A percentile compares a stretch with the other conserved stretches of the same genome.
Conservation (phyloP, 805 yeast species). For the Metschnikowia noctiluminum region DNA sequence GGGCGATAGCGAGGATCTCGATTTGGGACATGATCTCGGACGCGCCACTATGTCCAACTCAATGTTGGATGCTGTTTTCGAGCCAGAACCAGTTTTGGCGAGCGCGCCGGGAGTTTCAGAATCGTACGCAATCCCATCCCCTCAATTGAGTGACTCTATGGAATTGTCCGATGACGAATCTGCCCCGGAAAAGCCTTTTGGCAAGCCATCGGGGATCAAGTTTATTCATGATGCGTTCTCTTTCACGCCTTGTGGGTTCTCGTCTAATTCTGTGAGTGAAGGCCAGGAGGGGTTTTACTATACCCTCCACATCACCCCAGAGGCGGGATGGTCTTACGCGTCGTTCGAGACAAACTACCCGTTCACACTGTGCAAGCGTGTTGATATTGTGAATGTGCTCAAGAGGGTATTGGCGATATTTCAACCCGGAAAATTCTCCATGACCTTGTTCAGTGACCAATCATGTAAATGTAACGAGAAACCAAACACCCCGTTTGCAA, state of each 20-base stretch:
- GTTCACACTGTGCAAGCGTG: constrained; percentile 31
- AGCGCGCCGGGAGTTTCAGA: not conserved
- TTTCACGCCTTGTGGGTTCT: constrained; percentile 91
- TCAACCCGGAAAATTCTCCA: constrained; percentile 71
- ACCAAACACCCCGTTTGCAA: constrained; percentile 4
- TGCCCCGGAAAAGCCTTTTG: not conserved
- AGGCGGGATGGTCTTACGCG: constrained; percentile 91
- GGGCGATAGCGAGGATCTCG: constrained; percentile 47
- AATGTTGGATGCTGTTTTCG: constrained; percentile 59
- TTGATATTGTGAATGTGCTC: constrained; percentile 54
- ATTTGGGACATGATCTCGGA: constrained; percentile 80
- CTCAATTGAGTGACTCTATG: constrained; percentile 28
- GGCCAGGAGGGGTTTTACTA: constrained; percentile 50
- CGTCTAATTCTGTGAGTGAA: constrained; percentile 75
- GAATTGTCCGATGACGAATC: constrained; percentile 21
- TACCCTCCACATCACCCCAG: constrained; percentile 94
- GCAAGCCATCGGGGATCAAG: constrained; percentile 16
- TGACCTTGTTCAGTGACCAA: constrained; percentile 34
- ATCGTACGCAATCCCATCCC: constrained; percentile 30
- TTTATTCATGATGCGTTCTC: constrained; percentile 82
- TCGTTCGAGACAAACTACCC: constrained; percentile 89
- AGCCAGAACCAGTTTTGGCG: constrained; percentile 1
- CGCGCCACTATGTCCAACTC: constrained; percentile 59
- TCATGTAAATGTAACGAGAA: constrained; percentile 3
- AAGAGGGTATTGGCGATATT: constrained; percentile 59